Base-by-base conservation (phyloP, 169 alveolate species). In the Sarcocystis neurona region DNA sequence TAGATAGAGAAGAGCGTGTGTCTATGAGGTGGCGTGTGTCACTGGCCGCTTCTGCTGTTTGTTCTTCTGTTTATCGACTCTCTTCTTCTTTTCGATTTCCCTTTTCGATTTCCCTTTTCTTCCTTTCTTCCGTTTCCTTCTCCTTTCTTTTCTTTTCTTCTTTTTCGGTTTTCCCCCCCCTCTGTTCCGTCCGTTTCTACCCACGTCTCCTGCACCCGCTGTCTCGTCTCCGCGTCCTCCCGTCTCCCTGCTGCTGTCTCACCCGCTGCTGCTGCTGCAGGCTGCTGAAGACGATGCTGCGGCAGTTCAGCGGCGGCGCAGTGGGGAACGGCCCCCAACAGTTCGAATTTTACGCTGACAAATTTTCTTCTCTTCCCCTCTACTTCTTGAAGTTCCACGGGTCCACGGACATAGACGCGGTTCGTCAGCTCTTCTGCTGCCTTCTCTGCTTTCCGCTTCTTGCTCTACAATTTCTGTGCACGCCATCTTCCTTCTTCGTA, bases 381-480 rank as follows among this genome's bases (percentile, higher is more conserved):
- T 92, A 97, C 78, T 96, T 97, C 90, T 88, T 98, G 95, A 96
- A 96, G 87, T 97, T 97, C 92, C 98, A 96, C 91, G 99, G 99
- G 12, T 96, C 98, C 8, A 96, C 99, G 18, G 92, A 94, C 84
- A 90, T 96, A 1, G 98, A 97, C 70, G 60, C 85, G 53, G 88
- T 94, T 32, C 30, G 90, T 18, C 30, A 27, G 53, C 10, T 8
- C 10, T 10, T 72, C 15, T 12, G 53, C 8, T 4, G 8, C n/a
- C 4, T 10, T 12, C 30, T 72, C 6, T 44, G 4, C 23, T 72
- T 10, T 8, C 6, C 18, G 48, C 50, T 10, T 20, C 5, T 5
- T 53, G 12, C 75, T 37, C 39, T 41, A 20, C 44, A 53, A 2
- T 5, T 41, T 39, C 44, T 41, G 46, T 0, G 3, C 27, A 15